Evolutionary conservation across 1,284 basidiomycete genomes (phyloP).

Genomic region (Pyrrhoderma lamaoense): DNA sequence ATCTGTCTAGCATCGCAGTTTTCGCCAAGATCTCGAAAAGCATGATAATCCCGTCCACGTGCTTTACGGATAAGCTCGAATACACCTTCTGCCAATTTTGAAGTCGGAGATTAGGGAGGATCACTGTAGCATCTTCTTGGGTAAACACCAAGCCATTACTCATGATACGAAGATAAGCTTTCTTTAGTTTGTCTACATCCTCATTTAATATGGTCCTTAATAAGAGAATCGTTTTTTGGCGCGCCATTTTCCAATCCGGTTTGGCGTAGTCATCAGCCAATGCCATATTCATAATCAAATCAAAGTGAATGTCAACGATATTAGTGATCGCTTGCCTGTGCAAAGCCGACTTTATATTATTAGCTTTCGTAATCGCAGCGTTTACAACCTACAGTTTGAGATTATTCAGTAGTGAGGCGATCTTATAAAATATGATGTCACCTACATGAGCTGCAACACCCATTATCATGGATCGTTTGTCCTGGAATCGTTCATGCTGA

Average conservation of each 20-base stretch:
- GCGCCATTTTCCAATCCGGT: slow-evolving; percentile 16
- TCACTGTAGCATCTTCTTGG: slow-evolving; percentile 35
- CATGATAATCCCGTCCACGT: slow-evolving; percentile 48
- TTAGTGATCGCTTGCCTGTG: slow-evolving; percentile 11
- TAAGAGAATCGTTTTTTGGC: slow-evolving; percentile 9
- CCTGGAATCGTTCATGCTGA: slow-evolving; percentile 64
- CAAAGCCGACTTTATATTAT: slow-evolving; percentile 1
- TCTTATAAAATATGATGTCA: slow-evolving; percentile 10
- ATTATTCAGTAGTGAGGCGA: no score
- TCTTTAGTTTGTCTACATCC: slow-evolving; percentile 21
- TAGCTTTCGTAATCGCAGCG: slow-evolving; percentile 17
- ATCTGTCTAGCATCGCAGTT: slow-evolving; percentile 58
- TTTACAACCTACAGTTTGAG: slow-evolving; percentile 20
- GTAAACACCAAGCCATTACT: slow-evolving; percentile 31
- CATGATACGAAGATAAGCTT: slow-evolving; percentile 33
- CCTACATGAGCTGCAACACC: slow-evolving; percentile 55
- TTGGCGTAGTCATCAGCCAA: slow-evolving; percentile 22
- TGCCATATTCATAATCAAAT: slow-evolving; percentile 29
- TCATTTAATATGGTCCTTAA: slow-evolving; percentile 11
- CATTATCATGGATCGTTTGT: slow-evolving; percentile 53
- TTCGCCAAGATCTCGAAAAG: slow-evolving; percentile 52
- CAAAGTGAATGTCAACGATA: slow-evolving; percentile 18
- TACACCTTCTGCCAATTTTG: slow-evolving; percentile 68
- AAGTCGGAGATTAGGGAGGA: slow-evolving; percentile 36
- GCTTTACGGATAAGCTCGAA: slow-evolving; percentile 46